Evolutionary conservation across 2,329 filamentous ascomycete species (phyloP), one percentile per base, ranked within the genome.

Genomic region (Fusarium sp.): DNA sequence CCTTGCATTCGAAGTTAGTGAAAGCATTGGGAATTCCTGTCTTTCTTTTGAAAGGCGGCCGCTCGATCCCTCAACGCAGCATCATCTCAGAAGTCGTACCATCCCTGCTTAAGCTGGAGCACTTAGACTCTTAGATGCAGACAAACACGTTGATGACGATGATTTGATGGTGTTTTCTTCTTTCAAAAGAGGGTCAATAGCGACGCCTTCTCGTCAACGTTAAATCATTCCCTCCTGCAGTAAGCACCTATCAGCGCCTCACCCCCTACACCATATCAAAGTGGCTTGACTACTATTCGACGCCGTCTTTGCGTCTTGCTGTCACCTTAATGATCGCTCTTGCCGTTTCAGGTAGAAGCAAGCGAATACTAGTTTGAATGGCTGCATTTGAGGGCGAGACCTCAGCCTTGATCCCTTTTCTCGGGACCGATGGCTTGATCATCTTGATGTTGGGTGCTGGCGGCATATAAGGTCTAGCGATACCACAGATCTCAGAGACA

Each of bases 231-330:
- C 24, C 7, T 54, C 28, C 17, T 3, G 9, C 8, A 13, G 6
- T 28, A 20, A 58, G 36, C 41, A 50, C 60, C 54, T 70, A 65
- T 65, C 38, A 41, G 52, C 48, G 38, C 41, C 26, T 54, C 22
- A 36, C 14, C 32, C 66, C 54, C 26, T 44, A 70, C 67, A 70
- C 66, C 52, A 60, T 5, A 20, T 12, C 7, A 8, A 44, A 51
- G 18, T 70, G 60, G 54, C 60, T 60, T 44, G 8, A 38, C 22
- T 8, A 42, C 61, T 71, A 56, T 70, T 71, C 14, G n/a, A 61
- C 54, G 55, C 60, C 65, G 15, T 24, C 14, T 45, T 18, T 22
- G 26, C 4, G 20, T 56, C 28, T 13, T 47, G 26, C 30, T 47
- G 26, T 26, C 20, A 36, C 22, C 8, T 47, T 22, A 18, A 18